Evolutionary conservation across 495 filamentous ascomycete genomes (phyloP), one percentile per base, ranked within the genome.

Genomic region (Penicillium salamii): DNA sequence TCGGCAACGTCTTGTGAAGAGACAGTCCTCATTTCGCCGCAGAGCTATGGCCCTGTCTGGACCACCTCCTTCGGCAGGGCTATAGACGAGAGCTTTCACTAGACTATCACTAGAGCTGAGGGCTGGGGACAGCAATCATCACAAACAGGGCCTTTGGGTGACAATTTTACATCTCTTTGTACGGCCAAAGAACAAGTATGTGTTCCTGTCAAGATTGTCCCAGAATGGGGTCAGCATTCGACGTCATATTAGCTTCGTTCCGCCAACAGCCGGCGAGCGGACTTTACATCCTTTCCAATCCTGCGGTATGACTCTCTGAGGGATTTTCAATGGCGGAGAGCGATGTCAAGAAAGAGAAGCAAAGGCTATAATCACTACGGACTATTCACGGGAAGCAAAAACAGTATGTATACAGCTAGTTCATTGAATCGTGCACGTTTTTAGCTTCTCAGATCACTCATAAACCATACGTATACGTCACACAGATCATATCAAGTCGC

Each of bases 211-310:
- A n/a, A n/a, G n/a, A n/a, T n/a, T n/a, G n/a, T n/a, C n/a, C n/a
- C n/a, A n/a, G n/a, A n/a, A 54, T 26, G 23, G 4, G 26, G 39
- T n/a, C 13, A 50, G 11, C 28, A 19, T 14, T 43, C 39, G 39
- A 50, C 48, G 48, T 50, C 48, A 50, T 50, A 14, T 13, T 21
- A 12, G 2, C 46, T 8, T 24, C n/a, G n/a, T 50, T 50, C 48
- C 48, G 48, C 39, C 24, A 31, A 29, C 29, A 50, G 19, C 48
- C 48, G 48, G 38, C 7, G 12, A 34, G 15, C 23, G 40, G 20
- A 37, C 14, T 26, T 28, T 12, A 19, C 9, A 37, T 43, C 46
- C 46, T 21, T 38, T 32, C 26, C 35, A 32, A 8, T n/a, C 11
- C 35, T 8, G 5, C 13, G 7, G 24, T 9, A 14, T 43, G 20